Evolutionary conservation across 768 basidiomycete species (phyloP).

Genomic region (Hygrophorus pudorinus): DNA sequence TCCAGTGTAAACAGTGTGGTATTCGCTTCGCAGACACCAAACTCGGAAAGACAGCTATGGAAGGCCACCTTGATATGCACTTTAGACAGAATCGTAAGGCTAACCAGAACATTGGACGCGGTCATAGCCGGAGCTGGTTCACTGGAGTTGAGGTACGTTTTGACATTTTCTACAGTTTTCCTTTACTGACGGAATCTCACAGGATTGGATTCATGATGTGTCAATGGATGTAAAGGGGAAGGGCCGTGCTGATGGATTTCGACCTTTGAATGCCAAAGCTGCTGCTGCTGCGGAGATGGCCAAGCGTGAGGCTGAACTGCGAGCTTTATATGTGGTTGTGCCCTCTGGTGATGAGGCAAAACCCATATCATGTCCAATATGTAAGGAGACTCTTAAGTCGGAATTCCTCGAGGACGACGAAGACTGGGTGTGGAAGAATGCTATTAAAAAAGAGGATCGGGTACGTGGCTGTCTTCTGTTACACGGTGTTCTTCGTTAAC

Average conservation of each 20-base stretch:
- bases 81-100: conserved; percentile 87
- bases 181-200: conserved; percentile 10
- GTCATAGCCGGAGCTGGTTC: conserved; percentile 88
- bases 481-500: not conserved
- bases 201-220: conserved; percentile 87
- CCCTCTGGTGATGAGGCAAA: conserved; percentile 86
- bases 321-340: conserved; percentile 74
- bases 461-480: conserved; percentile 32
- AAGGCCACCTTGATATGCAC: conserved; percentile 93
- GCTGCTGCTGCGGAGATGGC: conserved; percentile 54
- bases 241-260: conserved; percentile 44
- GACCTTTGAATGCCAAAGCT: conserved; percentile 44
- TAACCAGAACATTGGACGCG: conserved; percentile 68
- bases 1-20: conserved; percentile 92
- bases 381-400: conserved; percentile 86
- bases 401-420: conserved; percentile 95
- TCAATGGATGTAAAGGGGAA: conserved; percentile 58
- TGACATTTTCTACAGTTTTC: not conserved
- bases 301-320: conserved; percentile 67
- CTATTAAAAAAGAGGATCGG: conserved; percentile 72
- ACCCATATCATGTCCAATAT: conserved; percentile 83
- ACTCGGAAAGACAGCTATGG: conserved; percentile 64
- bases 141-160: conserved; percentile 64
- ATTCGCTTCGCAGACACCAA: conserved; percentile 70
- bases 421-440: conserved; percentile 97